Base-by-base conservation (phyloP, 352 stramenopile species). In the Phytophthora sp. region DNA sequence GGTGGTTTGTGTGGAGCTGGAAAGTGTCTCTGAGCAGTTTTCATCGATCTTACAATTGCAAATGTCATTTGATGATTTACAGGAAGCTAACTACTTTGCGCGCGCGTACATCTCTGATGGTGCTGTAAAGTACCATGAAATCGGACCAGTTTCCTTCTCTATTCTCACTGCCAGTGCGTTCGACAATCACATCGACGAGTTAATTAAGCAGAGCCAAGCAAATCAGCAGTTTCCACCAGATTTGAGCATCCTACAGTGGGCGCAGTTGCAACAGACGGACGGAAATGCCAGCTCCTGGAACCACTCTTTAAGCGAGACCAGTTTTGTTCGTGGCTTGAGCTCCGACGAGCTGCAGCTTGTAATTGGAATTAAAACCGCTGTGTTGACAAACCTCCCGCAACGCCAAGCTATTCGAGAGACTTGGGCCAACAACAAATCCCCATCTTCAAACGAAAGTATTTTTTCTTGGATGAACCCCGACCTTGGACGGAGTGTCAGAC, bases 351-450 rank as follows among this genome's bases (percentile, higher is more conserved):
- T n/a, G n/a, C n/a, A n/a, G n/a, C n/a, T 88, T 0, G 32, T 86
- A 0, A 79, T 87, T 21, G 80, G 80, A 2, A 58, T 87, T 43
- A 87, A 87, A 38, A 76, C 66, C 1, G 76, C 66, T n/a, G 61
- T 79, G 5, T 6, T 72, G 20, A 34, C 58, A n/a, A 77, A 76
- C n/a, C 73, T 72, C 5, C 26, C 43, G 1, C 38, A 27, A 6
- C 73, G 69, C 13, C 69, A 77, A 43, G 69, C 54, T 7, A 76
- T 84, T 28, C 69, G 72, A 24, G 44, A 71, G 27, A 88, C 80
- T 0, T 89, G 80, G 77, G 56, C 39, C 0, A 62, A 24, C 44
- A 28, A 3, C 18, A 1, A 18, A 17, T 12, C 57, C 77, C 1
- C 39, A 55, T 2, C 10, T 15, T 0, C 48, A 66, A 1, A 42